Percentiles rank a stretch among this genome's conserved stretches.
phyloP scores from a whole-genome alignment of 176 grass and related monocot genomes.

The Oryza nivara region DNA sequence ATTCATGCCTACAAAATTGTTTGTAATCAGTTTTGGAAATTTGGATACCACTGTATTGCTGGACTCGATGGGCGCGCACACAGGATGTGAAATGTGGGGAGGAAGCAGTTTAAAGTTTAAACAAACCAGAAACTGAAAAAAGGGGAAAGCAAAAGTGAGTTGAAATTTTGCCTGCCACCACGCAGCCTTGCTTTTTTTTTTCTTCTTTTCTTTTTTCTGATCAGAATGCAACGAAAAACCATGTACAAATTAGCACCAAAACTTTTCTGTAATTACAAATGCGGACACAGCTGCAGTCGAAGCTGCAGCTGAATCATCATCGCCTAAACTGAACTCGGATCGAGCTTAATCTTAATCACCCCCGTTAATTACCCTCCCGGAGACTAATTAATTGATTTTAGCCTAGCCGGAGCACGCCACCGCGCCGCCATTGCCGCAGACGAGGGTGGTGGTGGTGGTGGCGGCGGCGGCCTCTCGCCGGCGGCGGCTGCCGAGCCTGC shows the following conservation, averaged over 20 bases:
- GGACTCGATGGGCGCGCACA: neutral
- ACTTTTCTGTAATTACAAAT: slow-evolving; percentile 36
- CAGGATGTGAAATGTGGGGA: neutral
- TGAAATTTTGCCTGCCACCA: neutral
- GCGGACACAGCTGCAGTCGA: neutral
- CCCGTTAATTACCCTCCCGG: neutral
- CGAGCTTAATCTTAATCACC: neutral
- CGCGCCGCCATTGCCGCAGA: slow-evolving; percentile 28
- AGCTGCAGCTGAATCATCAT: neutral
- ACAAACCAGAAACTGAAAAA: neutral
- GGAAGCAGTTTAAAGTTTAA: neutral
- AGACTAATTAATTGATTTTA: neutral
- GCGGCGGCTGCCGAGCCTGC: slow-evolving; percentile 44
- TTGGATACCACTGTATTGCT: neutral
- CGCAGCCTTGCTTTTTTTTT: neutral
- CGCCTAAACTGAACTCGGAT: neutral
- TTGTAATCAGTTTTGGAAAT: neutral
- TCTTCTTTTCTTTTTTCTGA: neutral
- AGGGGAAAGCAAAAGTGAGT: neutral
- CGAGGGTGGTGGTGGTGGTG: neutral
- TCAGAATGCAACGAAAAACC: neutral
- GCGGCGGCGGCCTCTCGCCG: neutral
- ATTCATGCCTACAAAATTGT: neutral
- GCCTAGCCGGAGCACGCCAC: slow-evolving; percentile 56
- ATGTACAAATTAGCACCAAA: slow-evolving; percentile 41